Base-by-base conservation (phyloP, 441 rosid genomes). In the Isatis lusitanica region DNA sequence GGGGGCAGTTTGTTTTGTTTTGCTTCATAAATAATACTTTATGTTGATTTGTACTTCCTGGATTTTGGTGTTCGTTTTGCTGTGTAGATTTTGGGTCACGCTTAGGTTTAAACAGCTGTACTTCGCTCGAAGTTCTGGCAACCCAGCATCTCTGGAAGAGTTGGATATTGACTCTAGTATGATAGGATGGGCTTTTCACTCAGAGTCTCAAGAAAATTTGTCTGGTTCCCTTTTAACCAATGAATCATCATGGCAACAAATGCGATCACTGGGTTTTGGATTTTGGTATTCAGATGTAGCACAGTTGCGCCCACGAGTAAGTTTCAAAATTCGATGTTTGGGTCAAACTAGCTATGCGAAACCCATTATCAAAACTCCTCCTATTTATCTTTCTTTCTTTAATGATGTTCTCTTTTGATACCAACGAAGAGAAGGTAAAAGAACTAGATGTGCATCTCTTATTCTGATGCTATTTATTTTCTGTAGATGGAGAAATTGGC, bases 401-500 rank as follows among this genome's bases (percentile, higher is more conserved):
- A 51, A 58, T 58, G 18, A 33, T 58, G n/a, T 31, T 55, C 48
- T 70, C 66, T 46, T 64, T 57, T 58, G 18, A 40, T 33, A 13
- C 65, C 70, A 72, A 67, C 61, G n/a, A 28, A 44, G 47, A 44
- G 47, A 66, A 8, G 38, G 60, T 60, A 60, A 36, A 24, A 4
- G 11, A 50, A 51, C 16, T 60, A 24, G 69, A 66, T 62, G 62
- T 55, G 47, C 44, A 17, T 53, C 61, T 28, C 70, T 72, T 46
- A 38, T 72, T 56, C 53, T 82, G 72, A 74, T 67, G 62, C 42
- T 66, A 66, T 52, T 70, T 77, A 26, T 63, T 73, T 69, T 69
- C 61, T 85, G 70, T 77, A 94, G 99, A 86, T 92, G 88, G 98
- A 94, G 86, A 94, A 89, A 75, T 70, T 94, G 82, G 97, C 98